A percentile compares a stretch with the other conserved stretches of the same genome.
These are phyloP conservation scores for Phytophthora chlamydospora DNA, from an alignment of 352 stramenopile species.

Conservation along the genomic window DNA sequence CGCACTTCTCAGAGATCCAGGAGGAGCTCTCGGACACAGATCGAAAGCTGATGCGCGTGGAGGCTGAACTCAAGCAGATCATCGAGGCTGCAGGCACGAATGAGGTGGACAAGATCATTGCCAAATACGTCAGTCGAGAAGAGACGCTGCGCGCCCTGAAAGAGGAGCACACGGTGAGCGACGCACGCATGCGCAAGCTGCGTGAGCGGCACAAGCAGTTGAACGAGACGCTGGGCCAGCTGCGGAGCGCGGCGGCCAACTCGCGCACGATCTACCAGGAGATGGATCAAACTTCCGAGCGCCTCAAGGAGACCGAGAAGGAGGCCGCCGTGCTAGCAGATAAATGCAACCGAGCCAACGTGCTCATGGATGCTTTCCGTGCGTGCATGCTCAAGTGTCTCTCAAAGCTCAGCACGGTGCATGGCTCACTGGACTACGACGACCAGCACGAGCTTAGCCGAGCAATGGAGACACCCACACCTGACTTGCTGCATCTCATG, in stretches of 20 bases:
- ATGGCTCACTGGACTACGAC: conserved; percentile 76
- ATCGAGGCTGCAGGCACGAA: conserved; percentile 78
- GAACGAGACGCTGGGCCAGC: conserved; percentile 62
- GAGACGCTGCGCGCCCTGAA: conserved; percentile 76
- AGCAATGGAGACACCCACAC: conserved; percentile 70
- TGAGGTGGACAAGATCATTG: conserved; percentile 85
- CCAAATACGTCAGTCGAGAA: conserved; percentile 73
- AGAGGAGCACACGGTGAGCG: conserved; percentile 76
- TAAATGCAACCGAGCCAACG: conserved; percentile 76
- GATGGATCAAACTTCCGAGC: conserved; percentile 83
- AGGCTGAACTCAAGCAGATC: conserved; percentile 78
- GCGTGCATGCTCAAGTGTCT: conserved; percentile 86
- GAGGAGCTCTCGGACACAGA: conserved; percentile 78
- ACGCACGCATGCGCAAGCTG: conserved; percentile 78
- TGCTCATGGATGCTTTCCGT: conserved; percentile 84
- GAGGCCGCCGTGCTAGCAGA: conserved; percentile 69
- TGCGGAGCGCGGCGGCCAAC: conserved; percentile 76
- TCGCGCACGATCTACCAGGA: conserved; percentile 87
- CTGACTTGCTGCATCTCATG: conserved; percentile 77
- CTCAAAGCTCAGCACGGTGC: conserved; percentile 72
- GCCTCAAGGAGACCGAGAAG: conserved; percentile 87
- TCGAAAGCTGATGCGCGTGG: conserved; percentile 66
- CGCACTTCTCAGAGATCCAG: conserved; percentile 82
- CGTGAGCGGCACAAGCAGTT: conserved; percentile 81
- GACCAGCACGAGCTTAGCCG: conserved; percentile 74